phyloP scores from a whole-genome alignment of 768 basidiomycete genomes.

The Stropharia rugosoannulata region DNA sequence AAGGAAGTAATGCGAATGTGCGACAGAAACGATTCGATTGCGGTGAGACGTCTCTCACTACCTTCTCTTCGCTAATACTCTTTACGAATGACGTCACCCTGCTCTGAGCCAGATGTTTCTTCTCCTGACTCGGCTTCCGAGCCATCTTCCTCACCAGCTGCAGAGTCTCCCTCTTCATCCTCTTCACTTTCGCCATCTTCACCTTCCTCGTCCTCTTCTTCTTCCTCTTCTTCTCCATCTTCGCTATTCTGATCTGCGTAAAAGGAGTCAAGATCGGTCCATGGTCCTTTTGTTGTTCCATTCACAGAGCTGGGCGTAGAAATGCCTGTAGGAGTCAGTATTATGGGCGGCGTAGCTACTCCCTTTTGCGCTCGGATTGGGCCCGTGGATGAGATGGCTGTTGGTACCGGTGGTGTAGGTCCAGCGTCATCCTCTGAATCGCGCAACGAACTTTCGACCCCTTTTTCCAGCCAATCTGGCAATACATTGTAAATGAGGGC shows the following conservation, averaged over 20 bases:
- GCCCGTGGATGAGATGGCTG: constrained; percentile 39
- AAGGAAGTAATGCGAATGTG: constrained; percentile 10
- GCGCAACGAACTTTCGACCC: constrained; percentile 76
- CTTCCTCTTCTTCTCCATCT: constrained; percentile 18
- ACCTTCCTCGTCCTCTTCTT: constrained; percentile 13
- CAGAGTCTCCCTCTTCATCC: constrained; percentile 13
- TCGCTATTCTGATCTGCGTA: constrained; percentile 54
- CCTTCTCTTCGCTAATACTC: background rate
- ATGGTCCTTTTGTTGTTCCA: constrained; percentile 38
- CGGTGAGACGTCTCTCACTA: background rate
- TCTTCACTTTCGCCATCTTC: constrained; percentile 10
- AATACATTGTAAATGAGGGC: constrained; percentile 51
- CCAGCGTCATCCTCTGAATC: constrained; percentile 59
- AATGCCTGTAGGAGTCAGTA: constrained; percentile 54
- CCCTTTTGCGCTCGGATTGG: constrained; percentile 20
- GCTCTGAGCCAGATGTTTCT: constrained; percentile 6
- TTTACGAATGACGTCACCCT: constrained; percentile 14
- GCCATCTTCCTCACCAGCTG: constrained; percentile 14
- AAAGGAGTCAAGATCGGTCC: constrained; percentile 73
- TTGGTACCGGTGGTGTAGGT: constrained; percentile 29
- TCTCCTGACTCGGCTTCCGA: constrained; percentile 16
- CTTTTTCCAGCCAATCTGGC: constrained; percentile 88
- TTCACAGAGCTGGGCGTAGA: constrained; percentile 43
- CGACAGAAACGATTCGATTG: background rate
- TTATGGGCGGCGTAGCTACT: constrained; percentile 42